Base-by-base conservation (phyloP, 2,329 filamentous ascomycete species). In the Pestalotiopsis sp. region DNA sequence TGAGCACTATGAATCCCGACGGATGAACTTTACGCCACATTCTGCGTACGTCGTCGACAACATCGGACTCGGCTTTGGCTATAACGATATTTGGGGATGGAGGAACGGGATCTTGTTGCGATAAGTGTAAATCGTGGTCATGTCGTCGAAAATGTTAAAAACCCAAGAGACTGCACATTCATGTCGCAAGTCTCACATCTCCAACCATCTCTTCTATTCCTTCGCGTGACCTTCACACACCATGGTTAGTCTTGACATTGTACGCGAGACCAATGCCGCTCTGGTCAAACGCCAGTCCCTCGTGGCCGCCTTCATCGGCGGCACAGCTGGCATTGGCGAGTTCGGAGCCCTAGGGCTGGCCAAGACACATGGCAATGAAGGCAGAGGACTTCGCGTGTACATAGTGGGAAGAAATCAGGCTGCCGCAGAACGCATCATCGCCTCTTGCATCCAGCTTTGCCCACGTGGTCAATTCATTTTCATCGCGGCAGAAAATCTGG, bases 381-480 rank as follows among this genome's bases (percentile, higher is more conserved):
- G 65, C 14, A 38, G 25, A 3, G 68, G 45, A 4, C 49, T 67
- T 6, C 64, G 65, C 1, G 7, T 59, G 17, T 69, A 69, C n/a
- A 38, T 81, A 39, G 72, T 80, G 52, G 79, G 78, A 72, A 52
- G 71, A 39, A 72, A 73, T n/a, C 58, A 68, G 31, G 63, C 61
- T 2, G 70, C 70, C 1, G 72, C 78, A 9, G 74, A 77, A 13
- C 65, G 60, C 13, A 71, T 80, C 7, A 70, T 80, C 13, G 52
- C 71, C 27, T 74, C 77, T 17, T 77, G 78, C 62, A 72, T 69
- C n/a, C 17, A 70, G 6, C 69, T 73, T 1, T 79, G 75, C 64
- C 75, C 79, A 0, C 69, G 70, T 2, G 80, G 75, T 4, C 70
- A 76, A 4, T 81, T 78, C 73, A 72, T 68, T 11, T 81, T 81